Evolutionary conservation across 768 basidiomycete species (phyloP), one percentile per base, ranked within the genome.

Genomic region (Hericium alpestre): DNA sequence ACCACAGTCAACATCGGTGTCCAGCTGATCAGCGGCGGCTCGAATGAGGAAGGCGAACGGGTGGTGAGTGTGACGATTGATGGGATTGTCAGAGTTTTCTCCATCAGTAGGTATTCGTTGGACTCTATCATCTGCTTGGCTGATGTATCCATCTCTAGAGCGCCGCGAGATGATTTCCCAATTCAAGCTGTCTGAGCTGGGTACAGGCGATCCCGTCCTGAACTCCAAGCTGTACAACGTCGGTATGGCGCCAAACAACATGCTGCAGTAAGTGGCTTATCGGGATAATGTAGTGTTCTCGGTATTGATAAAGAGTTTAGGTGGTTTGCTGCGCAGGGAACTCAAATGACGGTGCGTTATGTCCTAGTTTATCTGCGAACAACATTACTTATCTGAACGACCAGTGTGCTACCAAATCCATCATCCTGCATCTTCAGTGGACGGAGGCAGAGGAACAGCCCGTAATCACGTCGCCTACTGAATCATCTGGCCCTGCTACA

Each of bases 11-110:
- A 90, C 65, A 88, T 93, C 53, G 93, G 92, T 9, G 88, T 95
- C 25, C 90, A 93, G 70, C 79, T 94, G 27, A 79, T 93, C 37
- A 78, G 79, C 41, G 77, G 79, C 20, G 72, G 66, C 11, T 64
- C 68, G 23, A 16, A 15, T 22, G 64, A 65, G 15, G 87, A 87
- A 60, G 87, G 88, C 10, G 92, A 94, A 68, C 76, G 87, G 37
- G 84, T 94, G 20, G 86, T 93, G n/a, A 79, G 90, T 57, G 87
- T 93, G 27, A 94, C 92, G 2, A 91, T 95, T 62, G 92, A 95
- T 69, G 92, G 90, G 1, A 85, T 93, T 41, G 91, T 94, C 18
- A 73, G 92, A 49, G 89, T 91, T 18, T 94, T 93, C 70, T 92
- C 90, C 1, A 95, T 95, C 64, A 81, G 90, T 90, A 67, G 75